Evolutionary conservation across 768 basidiomycete genomes (phyloP).

Genomic region (Tulasnella sp.): DNA sequence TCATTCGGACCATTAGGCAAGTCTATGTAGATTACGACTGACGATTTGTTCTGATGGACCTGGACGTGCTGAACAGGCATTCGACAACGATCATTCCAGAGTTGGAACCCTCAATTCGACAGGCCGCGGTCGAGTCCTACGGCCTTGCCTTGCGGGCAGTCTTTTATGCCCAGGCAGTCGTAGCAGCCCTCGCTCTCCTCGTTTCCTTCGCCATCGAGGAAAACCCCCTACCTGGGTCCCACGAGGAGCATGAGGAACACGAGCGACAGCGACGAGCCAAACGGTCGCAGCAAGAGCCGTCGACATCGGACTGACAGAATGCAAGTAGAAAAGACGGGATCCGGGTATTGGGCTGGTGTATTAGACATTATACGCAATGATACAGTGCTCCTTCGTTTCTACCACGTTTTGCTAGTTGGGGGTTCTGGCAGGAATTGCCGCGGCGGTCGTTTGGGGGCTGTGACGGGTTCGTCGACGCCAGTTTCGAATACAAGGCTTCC

Average conservation of each 20-base stretch:
- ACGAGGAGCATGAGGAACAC: conserved; percentile 58
- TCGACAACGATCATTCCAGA: conserved; percentile 67
- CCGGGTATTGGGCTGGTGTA: background rate
- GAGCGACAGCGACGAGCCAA: conserved; percentile 36
- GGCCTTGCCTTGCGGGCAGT: conserved; percentile 73
- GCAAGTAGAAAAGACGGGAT: background rate
- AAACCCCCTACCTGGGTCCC: conserved; percentile 46
- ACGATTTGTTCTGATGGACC: conserved; percentile 33
- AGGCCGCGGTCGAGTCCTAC: conserved; percentile 72
- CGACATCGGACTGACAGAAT: background rate
- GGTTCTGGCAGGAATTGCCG: conserved; percentile 18
- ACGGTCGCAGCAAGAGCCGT: background rate
- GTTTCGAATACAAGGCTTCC: background rate
- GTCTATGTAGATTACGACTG: background rate
- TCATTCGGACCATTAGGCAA: conserved; percentile 36
- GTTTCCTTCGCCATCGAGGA: conserved; percentile 62
- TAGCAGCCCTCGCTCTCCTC: conserved; percentile 64
- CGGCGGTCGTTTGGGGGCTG: background rate
- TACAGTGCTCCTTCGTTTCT: conserved; percentile 1
- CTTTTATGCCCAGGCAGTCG: conserved; percentile 72
- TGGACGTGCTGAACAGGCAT: conserved; percentile 29
- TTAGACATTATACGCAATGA: background rate
- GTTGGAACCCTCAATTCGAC: conserved; percentile 52
- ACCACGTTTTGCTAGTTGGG: background rate
- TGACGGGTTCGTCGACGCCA: background rate